Evolutionary conservation across 495 filamentous ascomycete species (phyloP).

Genomic region (Neurospora pannonica): DNA sequence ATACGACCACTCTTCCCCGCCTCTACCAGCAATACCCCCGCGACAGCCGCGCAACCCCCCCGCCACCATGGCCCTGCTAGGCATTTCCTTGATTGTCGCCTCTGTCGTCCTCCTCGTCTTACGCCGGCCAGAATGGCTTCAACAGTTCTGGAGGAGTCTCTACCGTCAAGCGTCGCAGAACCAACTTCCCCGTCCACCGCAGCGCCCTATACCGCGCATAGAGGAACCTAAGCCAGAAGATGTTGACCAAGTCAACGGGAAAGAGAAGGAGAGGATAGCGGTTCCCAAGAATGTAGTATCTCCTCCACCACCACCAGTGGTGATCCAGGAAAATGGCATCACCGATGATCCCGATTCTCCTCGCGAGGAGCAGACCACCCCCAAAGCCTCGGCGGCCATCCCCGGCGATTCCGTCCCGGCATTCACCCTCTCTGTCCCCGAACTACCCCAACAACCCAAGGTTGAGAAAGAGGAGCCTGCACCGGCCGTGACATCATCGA

Average conservation of each 20-base stretch:
- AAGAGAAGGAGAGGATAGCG: neutral
- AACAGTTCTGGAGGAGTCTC: conserved; percentile 21
- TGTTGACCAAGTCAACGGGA: neutral
- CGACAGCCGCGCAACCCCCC: conserved; percentile 1
- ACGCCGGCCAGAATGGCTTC: conserved; percentile 34
- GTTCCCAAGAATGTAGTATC: conserved; percentile 1
- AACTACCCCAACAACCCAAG: conserved; percentile 3
- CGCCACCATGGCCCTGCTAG: conserved; percentile 40
- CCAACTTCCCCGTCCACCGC: conserved; percentile 15
- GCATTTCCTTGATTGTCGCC: conserved; percentile 44
- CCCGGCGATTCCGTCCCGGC: conserved; percentile 21
- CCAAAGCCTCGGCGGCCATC: conserved; percentile 22
- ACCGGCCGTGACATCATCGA: conserved; percentile 14
- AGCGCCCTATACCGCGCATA: conserved; percentile 9
- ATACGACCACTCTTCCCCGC: conserved; percentile 8
- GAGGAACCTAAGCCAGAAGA: neutral
- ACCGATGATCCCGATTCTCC: conserved; percentile 6
- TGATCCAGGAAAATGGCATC: neutral
- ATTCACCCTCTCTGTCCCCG: conserved; percentile 30
- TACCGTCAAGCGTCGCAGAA: conserved; percentile 14
- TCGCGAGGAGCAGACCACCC: conserved; percentile 29
- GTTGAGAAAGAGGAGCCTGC: neutral
- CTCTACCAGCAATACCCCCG: conserved; percentile 1
- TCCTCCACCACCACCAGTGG: neutral
- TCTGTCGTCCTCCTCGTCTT: conserved; percentile 43